Evolutionary conservation across 176 grass and related monocot species (phyloP), one percentile per base, ranked within the genome.

Genomic region (Eleusine coracana): DNA sequence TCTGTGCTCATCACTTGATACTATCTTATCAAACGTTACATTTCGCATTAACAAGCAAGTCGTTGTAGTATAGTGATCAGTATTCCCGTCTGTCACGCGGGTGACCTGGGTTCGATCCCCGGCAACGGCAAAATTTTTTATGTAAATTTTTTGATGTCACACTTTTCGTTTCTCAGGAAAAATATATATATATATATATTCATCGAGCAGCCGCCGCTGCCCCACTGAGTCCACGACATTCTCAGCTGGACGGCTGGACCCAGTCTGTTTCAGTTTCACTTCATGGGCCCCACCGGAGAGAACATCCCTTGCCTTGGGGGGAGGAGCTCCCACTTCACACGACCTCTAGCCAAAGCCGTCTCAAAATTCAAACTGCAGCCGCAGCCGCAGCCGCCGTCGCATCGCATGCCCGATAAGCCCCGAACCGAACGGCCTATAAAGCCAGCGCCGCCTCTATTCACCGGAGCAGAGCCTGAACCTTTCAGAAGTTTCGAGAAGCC

Each of bases 51-150:
- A 42, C 7, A 45, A 45, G 8, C 44, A 45, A 45, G 94, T 94
- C 89, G 88, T 94, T 90, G 94, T 94, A 97, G 92, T 90, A 89
- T 92, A 90, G 89, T 92, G 87, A 89, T 94, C 64, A 92, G 91
- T 97, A 94, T 97, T 88, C 87, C 87, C 89, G 94, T 87, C 94
- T 94, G 91, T 97, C 94, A 94, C 86, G 88, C 92, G 87, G 85
- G 83, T 38, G 87, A 92, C 87, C 87, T 85, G 92, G 92, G 94
- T 97, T 97, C 83, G 88, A 97, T 97, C 90, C 92, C 94, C 94
- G 92, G 87, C 89, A 97, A 88, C 87, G 87, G 91, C 83, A 89
- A 1, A 3, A 36, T 16, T 51, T 55, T 21, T 55, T 55, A 23
- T 59, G 0, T 2, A 0, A 42, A 45, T 50, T 50, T 50, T 15